Base-by-base conservation (phyloP, 2,329 filamentous ascomycete species). In the Fusarium abutilonis region DNA sequence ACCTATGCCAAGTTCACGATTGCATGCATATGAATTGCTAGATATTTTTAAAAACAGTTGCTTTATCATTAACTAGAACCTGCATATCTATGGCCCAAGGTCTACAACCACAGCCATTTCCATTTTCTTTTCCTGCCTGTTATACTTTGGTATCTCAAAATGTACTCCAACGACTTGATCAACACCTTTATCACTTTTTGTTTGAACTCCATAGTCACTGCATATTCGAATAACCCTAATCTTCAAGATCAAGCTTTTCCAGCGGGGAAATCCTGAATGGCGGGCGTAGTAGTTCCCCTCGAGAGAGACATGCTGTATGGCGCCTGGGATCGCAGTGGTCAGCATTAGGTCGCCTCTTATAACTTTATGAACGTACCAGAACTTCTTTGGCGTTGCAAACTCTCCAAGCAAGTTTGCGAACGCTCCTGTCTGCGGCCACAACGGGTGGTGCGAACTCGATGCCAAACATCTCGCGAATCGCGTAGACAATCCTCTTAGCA, bases 341-440 rank as follows among this genome's bases (percentile, higher is more conserved):
- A 59, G 52, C 7, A 28, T 19, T 11, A 4, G 6, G 8, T 19
- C 8, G 31, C 38, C 19, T 41, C 8, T 4, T 14, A 11, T 42
- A 14, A n/a, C 9, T 8, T 38, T 19, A 2, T 14, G 11, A 32
- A 83, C 90, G 80, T 80, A 96, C 92, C 78, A 98, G 77, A 64
- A 97, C 95, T 77, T 93, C 92, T 81, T 97, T 97, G 32, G 95
- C 95, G 74, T 96, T 96, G 75, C 90, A 95, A 63, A 99, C 91
- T 71, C 95, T 86, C 93, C 94, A 97, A 6, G 93, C 93, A 63
- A 99, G 80, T 73, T 96, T 97, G 72, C 85, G 87, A 57, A 98
- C 91, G 68, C 89, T 96, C 6, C 95, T 92, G 78, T 99, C 95
- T 0, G 93, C 93, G 48, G 91, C 87, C 29, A 99, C 95, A 1